Conservation (phyloP, 176 grass and related monocot genomes). For the Avena atlantica region DNA sequence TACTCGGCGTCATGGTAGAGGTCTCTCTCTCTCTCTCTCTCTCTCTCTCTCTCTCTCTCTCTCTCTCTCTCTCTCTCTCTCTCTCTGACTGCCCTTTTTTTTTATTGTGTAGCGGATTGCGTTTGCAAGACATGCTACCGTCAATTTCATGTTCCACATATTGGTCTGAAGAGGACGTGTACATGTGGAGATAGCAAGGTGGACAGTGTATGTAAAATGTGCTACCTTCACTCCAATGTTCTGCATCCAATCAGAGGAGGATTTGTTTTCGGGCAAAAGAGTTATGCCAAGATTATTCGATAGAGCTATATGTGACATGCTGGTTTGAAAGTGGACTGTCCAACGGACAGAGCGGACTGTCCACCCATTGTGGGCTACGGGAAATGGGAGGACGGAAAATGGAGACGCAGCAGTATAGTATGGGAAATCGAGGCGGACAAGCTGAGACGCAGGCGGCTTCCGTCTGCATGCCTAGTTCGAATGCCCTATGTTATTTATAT, state of each 20-base stretch:
- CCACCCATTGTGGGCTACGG: no score
- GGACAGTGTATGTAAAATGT: not conserved
- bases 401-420: no score
- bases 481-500: no score
- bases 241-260: not conserved
- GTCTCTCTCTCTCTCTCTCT: not conserved
- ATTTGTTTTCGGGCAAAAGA: not conserved
- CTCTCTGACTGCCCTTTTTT: not conserved
- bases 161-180: not conserved
- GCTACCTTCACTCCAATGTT: not conserved
- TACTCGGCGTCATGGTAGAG: not conserved
- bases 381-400: no score
- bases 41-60: not conserved
- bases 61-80: not conserved
- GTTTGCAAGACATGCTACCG: not conserved
- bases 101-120: not conserved
- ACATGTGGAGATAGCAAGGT: not conserved
- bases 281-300: no score
- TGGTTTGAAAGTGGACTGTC: no score
- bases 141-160: not conserved
- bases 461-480: no score
- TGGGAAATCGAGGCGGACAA: no score
- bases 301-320: no score
- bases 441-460: no score
- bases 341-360: no score